Evolutionary conservation across 495 filamentous ascomycete species (phyloP).

Genomic region (Poronia punctata): DNA sequence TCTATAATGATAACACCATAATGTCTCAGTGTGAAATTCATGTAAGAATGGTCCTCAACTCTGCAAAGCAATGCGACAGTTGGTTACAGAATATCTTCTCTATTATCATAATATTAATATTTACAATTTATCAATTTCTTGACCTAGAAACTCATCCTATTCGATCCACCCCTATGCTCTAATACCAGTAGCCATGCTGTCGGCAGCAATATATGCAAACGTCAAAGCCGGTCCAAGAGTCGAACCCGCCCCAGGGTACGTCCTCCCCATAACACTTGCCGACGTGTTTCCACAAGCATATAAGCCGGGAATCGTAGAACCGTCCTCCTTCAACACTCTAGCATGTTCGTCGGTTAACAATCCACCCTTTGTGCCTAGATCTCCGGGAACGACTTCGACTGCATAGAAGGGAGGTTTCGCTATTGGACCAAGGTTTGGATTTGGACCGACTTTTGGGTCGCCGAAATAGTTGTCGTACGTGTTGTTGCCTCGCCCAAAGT

Average conservation of each 20-base stretch:
- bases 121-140: too few relatives aligned
- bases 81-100: too few relatives aligned
- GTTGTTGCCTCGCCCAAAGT: conserved; percentile 18
- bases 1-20: too few relatives aligned
- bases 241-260: conserved; percentile 14
- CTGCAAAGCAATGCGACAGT: too few relatives aligned
- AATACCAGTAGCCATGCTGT: too few relatives aligned
- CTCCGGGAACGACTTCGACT: conserved; percentile 16
- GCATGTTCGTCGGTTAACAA: conserved; percentile 18
- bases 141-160: too few relatives aligned
- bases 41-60: too few relatives aligned
- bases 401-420: conserved; percentile 18
- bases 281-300: conserved; percentile 21
- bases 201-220: conserved; percentile 16
- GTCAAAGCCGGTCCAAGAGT: conserved; percentile 19
- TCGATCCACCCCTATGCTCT: too few relatives aligned
- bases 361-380: conserved; percentile 21
- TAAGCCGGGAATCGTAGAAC: conserved; percentile 13
- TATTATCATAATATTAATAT: too few relatives aligned
- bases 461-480: conserved; percentile 18
- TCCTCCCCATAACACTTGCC: conserved; percentile 16
- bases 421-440: conserved; percentile 16
- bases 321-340: conserved; percentile 10
- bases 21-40: too few relatives aligned
- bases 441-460: conserved; percentile 15